phyloP scores from a whole-genome alignment of 1,284 basidiomycete species.

The Coniferiporia sulphurascens region DNA sequence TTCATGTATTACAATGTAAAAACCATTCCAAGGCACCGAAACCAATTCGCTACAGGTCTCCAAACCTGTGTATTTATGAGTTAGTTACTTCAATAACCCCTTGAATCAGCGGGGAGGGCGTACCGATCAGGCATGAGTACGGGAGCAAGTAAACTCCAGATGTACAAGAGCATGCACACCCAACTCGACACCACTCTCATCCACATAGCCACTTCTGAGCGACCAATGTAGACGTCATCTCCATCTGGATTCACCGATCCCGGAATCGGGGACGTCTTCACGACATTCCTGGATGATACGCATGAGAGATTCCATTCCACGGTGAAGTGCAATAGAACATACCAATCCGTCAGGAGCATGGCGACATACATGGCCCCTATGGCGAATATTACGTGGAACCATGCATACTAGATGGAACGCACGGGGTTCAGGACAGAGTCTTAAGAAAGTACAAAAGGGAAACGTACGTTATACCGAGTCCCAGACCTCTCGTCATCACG shows the following conservation, averaged over 20 bases:
- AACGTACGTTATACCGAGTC: constrained; percentile 90
- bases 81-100: neutral
- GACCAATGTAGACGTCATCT: constrained; percentile 89
- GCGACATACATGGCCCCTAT: constrained; percentile 98
- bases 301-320: constrained; percentile 3
- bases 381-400: constrained; percentile 98
- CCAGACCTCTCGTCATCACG: constrained; percentile 92
- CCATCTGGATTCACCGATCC: constrained; percentile 29
- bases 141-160: constrained; percentile 88
- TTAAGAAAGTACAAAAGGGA: constrained; percentile 9
- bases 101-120: constrained; percentile 15
- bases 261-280: constrained; percentile 40
- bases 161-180: constrained; percentile 87
- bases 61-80: constrained; percentile 6
- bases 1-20: neutral
- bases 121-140: constrained; percentile 84
- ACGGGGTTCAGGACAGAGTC: constrained; percentile 1
- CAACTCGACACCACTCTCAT: constrained; percentile 96
- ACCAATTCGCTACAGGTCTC: constrained; percentile 8
- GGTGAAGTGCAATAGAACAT: constrained; percentile 29
- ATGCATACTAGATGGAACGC: constrained; percentile 68
- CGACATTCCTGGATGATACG: constrained; percentile 58
- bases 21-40: neutral
- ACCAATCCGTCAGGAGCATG: constrained; percentile 99
- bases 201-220: constrained; percentile 98